These are phyloP conservation scores for Candida sithepensis DNA, from an alignment of 805 yeast genomes.

Conservation along the genomic window DNA sequence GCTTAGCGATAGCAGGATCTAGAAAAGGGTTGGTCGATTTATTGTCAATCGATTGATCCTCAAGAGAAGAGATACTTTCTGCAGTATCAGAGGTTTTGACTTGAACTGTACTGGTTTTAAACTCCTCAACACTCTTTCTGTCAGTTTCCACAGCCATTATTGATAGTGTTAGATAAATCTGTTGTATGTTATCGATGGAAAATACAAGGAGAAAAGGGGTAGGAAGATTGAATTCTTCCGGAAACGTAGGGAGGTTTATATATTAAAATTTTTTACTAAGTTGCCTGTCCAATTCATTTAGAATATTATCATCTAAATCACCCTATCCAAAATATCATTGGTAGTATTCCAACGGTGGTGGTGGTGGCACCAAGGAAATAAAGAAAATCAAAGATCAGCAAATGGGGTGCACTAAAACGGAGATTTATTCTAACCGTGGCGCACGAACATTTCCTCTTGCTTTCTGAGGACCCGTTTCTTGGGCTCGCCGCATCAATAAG, in stretches of 20 bases:
- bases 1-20: constrained; percentile 45
- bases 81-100: not conserved
- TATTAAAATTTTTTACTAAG: not conserved
- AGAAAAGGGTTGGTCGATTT: constrained; percentile 31
- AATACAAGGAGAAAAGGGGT: no score
- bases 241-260: no score
- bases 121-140: not conserved
- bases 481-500: no score
- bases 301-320: no score
- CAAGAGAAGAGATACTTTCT: not conserved
- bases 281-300: not conserved
- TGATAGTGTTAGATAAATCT: not conserved
- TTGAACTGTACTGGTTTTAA: not conserved
- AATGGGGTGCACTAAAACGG: not conserved
- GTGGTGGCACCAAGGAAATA: not conserved
- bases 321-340: not conserved
- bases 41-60: not conserved
- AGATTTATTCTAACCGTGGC: not conserved
- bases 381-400: no score
- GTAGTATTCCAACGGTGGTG: not conserved
- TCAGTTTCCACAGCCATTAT: not conserved
- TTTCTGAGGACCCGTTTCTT: no score
- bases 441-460: not conserved
- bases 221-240: no score
- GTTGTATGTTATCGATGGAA: no score